Evolutionary conservation across 768 basidiomycete species (phyloP).

Genomic region (Mycena haematopus): DNA sequence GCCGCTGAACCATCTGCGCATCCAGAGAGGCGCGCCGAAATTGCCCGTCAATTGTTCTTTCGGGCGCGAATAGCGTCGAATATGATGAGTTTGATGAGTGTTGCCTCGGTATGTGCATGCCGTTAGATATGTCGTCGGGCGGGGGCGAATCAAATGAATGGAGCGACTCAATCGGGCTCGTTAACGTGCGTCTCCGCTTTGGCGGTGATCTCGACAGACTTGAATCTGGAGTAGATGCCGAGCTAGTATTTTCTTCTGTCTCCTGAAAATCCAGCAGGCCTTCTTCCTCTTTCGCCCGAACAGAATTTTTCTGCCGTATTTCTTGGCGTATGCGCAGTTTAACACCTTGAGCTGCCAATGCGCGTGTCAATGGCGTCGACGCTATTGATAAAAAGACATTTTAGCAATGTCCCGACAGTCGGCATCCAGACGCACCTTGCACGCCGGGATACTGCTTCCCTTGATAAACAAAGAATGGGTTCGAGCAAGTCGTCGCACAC

Average conservation of each 20-base stretch:
- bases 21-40: slow-evolving; percentile 11
- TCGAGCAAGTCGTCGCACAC: slow-evolving; percentile 47
- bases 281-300: slow-evolving; percentile 10
- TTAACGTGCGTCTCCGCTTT: slow-evolving; percentile 24
- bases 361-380: slow-evolving; percentile 46
- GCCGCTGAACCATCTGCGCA: not conserved
- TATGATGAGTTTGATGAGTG: not conserved
- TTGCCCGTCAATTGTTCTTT: not conserved
- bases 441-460: slow-evolving; percentile 55
- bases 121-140: slow-evolving; percentile 2
- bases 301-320: slow-evolving; percentile 27
- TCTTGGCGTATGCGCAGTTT: slow-evolving; percentile 52
- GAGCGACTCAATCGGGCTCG: not conserved
- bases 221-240: not conserved
- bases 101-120: not conserved
- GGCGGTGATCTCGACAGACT: slow-evolving; percentile 19
- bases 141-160: not conserved
- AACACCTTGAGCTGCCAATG: slow-evolving; percentile 50
- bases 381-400: slow-evolving; percentile 32
- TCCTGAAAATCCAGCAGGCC: not conserved
- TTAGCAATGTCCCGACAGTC: not conserved
- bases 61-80: not conserved
- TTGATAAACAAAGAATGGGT: slow-evolving; percentile 52
- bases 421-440: slow-evolving; percentile 41
- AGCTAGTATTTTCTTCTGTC: slow-evolving; percentile 2